Percentiles rank a stretch among this genome's conserved stretches.
These are phyloP conservation scores for Erysimum cheiri DNA, from an alignment of 441 rosid genomes.

Conservation along the genomic window DNA sequence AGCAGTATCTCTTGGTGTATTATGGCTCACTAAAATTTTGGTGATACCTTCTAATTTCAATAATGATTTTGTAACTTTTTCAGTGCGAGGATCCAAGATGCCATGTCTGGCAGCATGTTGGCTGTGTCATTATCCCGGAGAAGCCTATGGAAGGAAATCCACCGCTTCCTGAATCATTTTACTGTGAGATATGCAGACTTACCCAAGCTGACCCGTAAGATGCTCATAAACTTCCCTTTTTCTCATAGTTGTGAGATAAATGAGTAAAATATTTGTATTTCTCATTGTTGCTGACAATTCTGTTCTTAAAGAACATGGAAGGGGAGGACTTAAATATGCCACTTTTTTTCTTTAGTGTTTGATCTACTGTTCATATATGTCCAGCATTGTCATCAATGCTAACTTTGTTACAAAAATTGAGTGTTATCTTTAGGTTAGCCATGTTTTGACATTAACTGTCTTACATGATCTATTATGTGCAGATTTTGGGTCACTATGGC, in stretches of 20 bases:
- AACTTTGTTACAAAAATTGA: not conserved
- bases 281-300: not conserved
- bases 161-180: constrained; percentile 71
- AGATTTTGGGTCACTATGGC: constrained; percentile 77
- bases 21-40: constrained; percentile 3
- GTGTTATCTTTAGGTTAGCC: not conserved
- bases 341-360: not conserved
- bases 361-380: not conserved
- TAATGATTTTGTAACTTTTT: constrained; percentile 4
- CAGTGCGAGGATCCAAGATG: constrained; percentile 93
- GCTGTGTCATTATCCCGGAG: constrained; percentile 82
- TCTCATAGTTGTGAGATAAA: constrained; percentile 3
- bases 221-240: constrained; percentile 8
- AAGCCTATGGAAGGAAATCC: constrained; percentile 66
- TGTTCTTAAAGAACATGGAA: not conserved
- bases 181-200: constrained; percentile 93
- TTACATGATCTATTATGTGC: constrained; percentile 41
- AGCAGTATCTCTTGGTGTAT: constrained; percentile 4
- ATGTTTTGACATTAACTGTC: constrained; percentile 3
- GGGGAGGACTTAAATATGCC: not conserved
- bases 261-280: not conserved
- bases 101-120: constrained; percentile 83
- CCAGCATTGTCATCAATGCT: not conserved
- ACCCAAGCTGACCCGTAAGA: constrained; percentile 96
- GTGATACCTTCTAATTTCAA: constrained; percentile 6